Evolutionary conservation across 371 early-diverging fungal species (phyloP), one percentile per base, ranked within the genome.

Genomic region (Mortierella sp.): DNA sequence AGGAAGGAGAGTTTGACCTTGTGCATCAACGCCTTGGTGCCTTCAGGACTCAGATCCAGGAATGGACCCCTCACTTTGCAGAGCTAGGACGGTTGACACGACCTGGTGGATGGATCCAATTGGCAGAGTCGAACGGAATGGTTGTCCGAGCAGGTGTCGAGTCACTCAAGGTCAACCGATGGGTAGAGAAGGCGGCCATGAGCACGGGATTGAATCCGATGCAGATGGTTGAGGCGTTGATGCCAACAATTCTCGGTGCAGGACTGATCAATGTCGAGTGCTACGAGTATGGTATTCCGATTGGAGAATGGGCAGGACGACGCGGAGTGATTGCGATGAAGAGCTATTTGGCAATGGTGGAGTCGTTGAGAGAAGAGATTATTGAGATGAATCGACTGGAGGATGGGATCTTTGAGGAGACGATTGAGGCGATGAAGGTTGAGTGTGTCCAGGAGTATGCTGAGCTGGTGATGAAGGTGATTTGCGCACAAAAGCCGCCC

Each of bases 41-140:
- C 7, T 77, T 72, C 63, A 67, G 69, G 62, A 72, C 55, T 6
- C 69, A 50, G 18, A 65, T 77, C 46, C 46, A 56, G 29, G 77
- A 71, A 45, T 77, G 77, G 77, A 71, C 72, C 0, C 72, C 77
- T 1, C 77, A 77, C 47, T 77, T 77, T 51, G 77, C 77, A 61
- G 77, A 77, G 28, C 51, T 77, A 7, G 62, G 72, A 3, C 44
- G 77, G n/a, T 45, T 77, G 30, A 68, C 66, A 0, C 68, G 71
- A 3, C 60, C 72, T 1, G 77, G 77, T 11, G 77, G 77, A 12
- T 76, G 77, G 77, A 72, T 76, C 55, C 77, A 76, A 21, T 23
- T 76, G 53, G 77, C 77, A 51, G 77, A 76, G 45, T 65, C 61
- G 16, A 72, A 71, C 25, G 77, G 77, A 7, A 64, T 72, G 69